phyloP scores from a whole-genome alignment of 2,329 filamentous ascomycete species.

The Beauveria rudraprayagi region DNA sequence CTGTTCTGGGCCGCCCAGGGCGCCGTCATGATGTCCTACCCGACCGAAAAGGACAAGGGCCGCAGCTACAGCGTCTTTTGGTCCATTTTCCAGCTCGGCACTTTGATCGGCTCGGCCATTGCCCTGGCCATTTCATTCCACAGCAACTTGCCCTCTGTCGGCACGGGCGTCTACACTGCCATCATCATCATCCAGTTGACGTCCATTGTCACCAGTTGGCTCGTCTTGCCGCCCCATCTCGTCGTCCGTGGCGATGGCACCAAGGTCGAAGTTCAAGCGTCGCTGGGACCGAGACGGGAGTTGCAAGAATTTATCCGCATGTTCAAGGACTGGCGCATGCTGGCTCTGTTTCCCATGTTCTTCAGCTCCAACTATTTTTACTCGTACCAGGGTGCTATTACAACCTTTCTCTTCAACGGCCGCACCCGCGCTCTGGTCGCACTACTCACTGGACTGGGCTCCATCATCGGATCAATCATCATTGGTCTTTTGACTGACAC shows the following conservation, averaged over 20 bases:
- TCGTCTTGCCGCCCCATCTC: constrained; percentile 12
- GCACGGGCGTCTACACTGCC: constrained; percentile 19
- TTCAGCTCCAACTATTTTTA: constrained; percentile 73
- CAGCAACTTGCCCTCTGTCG: constrained; percentile 16
- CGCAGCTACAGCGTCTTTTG: constrained; percentile 79
- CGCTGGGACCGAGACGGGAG: constrained; percentile 12
- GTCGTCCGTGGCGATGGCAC: constrained; percentile 13
- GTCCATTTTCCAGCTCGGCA: constrained; percentile 83
- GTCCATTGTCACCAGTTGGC: constrained; percentile 13
- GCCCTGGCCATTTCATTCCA: constrained; percentile 17
- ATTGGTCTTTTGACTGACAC: constrained; percentile 59
- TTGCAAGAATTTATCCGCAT: constrained; percentile 13
- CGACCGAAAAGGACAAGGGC: constrained; percentile 66
- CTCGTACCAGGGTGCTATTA: constrained; percentile 66
- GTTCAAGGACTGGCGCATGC: constrained; percentile 16
- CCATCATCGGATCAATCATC: constrained; percentile 60
- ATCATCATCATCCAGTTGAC: constrained; percentile 19
- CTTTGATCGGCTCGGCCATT: constrained; percentile 60
- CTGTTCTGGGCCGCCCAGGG: constrained; percentile 69
- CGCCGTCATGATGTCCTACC: constrained; percentile 77
- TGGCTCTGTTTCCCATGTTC: constrained; percentile 6
- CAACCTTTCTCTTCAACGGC: constrained; percentile 59
- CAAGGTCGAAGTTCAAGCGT: constrained; percentile 5
- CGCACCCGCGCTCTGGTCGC: constrained; percentile 63
- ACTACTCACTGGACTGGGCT: constrained; percentile 57